phyloP scores from a whole-genome alignment of 441 rosid species.

The Lepidium campestre region DNA sequence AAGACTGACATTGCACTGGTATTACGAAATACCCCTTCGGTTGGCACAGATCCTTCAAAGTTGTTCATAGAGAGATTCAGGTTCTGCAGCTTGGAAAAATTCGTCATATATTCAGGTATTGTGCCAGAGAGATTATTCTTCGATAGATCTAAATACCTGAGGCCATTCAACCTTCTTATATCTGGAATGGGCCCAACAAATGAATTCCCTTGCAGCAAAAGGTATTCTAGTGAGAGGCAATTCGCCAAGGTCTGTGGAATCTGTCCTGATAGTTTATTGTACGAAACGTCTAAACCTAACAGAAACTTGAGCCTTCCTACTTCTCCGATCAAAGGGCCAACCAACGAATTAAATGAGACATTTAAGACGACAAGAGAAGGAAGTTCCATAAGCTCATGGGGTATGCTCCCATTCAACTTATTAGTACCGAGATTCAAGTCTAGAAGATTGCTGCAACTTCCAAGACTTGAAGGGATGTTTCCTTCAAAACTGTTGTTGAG shows the following conservation, averaged over 20 bases:
- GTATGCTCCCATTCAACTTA: constrained; percentile 29
- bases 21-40: constrained; percentile 20
- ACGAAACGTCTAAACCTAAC: constrained; percentile 2
- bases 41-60: constrained; percentile 27
- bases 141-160: constrained; percentile 25
- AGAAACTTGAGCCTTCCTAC: constrained; percentile 15
- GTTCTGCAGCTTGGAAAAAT: constrained; percentile 2
- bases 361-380: constrained; percentile 17
- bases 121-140: constrained; percentile 22
- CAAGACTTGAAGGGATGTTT: constrained; percentile 32
- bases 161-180: constrained; percentile 13
- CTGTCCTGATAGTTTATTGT: constrained; percentile 27
- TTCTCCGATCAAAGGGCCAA: constrained; percentile 11
- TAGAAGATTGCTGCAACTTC: constrained; percentile 18
- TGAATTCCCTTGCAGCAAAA: constrained; percentile 22
- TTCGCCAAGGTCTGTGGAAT: constrained; percentile 22
- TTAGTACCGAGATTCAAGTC: constrained; percentile 19
- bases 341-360: constrained; percentile 20
- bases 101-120: constrained; percentile 16
- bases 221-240: constrained; percentile 19
- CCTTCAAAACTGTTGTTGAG: constrained; percentile 28
- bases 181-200: constrained; percentile 27
- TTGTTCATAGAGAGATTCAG: constrained; percentile 30
- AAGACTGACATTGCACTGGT: constrained; percentile 8
- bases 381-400: constrained; percentile 22